These are phyloP conservation scores for Anthracocystis panici-leucophaei DNA, from an alignment of 1,284 basidiomycete genomes.

Conservation along the genomic window DNA sequence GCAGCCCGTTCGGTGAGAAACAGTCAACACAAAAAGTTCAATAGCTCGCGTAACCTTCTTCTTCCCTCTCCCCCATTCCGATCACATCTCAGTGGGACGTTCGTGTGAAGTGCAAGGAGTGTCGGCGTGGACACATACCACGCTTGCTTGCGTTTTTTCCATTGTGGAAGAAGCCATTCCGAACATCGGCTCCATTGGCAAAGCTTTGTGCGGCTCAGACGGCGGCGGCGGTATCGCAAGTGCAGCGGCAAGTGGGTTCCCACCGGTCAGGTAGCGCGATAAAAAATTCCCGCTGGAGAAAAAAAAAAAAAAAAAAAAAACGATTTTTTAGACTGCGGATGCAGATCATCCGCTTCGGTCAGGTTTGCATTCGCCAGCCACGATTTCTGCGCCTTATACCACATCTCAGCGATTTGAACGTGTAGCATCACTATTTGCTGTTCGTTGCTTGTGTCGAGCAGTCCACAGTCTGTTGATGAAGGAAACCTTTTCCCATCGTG, in stretches of 20 bases:
- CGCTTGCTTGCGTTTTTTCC: not conserved
- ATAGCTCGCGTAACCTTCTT: too few species aligned
- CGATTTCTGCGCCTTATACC: not conserved
- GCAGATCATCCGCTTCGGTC: conserved; percentile 29
- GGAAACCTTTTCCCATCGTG: too few species aligned
- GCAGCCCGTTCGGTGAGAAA: too few species aligned
- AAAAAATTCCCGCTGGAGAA: too few species aligned
- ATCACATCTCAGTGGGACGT: not conserved
- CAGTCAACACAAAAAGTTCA: too few species aligned
- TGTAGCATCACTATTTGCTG: too few species aligned
- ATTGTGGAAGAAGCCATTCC: conserved; percentile 12
- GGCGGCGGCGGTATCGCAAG: conserved; percentile 8
- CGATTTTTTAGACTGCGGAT: conserved; percentile 10
- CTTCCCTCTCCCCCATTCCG: too few species aligned
- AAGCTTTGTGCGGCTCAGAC: not conserved
- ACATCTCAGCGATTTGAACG: not conserved
- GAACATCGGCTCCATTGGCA: conserved; percentile 1
- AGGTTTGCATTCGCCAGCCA: not conserved
- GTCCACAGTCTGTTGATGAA: too few species aligned
- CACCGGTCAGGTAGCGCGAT: not conserved
- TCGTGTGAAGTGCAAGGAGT: not conserved
- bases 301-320: too few species aligned
- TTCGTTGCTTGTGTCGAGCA: too few species aligned
- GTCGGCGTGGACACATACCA: not conserved
- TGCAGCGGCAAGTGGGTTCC: not conserved